These are phyloP conservation scores for Dryadomyces quercivorus DNA, from an alignment of 2,329 filamentous ascomycete genomes.

Conservation along the genomic window DNA sequence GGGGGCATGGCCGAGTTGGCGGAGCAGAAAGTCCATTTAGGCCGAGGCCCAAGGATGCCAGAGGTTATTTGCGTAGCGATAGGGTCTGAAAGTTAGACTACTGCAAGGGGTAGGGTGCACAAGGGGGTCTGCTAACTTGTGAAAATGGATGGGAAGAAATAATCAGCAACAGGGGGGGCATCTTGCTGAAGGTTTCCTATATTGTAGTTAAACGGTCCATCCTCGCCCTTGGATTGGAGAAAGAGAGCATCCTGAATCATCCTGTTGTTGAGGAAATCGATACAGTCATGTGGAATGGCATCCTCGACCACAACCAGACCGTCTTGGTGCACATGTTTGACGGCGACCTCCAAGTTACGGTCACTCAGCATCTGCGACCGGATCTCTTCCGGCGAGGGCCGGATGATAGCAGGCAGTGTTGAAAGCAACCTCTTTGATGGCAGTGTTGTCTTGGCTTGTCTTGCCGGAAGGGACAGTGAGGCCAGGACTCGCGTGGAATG, in stretches of 20 bases:
- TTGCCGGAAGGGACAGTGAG: neutral
- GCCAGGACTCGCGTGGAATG: too few species aligned
- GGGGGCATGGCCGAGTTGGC: conserved; percentile 45
- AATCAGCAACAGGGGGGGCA: conserved; percentile 36
- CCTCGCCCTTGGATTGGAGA: conserved; percentile 37
- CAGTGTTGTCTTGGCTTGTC: neutral
- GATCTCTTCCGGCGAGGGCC: neutral
- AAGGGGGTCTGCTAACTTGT: conserved; percentile 27
- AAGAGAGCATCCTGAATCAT: conserved; percentile 46
- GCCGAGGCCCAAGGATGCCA: conserved; percentile 38
- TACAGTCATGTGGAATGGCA: conserved; percentile 33
- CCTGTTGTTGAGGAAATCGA: conserved; percentile 42
- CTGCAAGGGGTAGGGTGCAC: too few species aligned
- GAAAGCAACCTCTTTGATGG: neutral
- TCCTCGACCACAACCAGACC: conserved; percentile 45
- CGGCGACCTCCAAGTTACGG: conserved; percentile 38
- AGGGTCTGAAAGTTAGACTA: conserved; percentile 24
- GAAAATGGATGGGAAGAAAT: conserved; percentile 39
- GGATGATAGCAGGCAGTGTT: neutral
- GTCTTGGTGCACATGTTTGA: conserved; percentile 36
- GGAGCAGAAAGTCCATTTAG: conserved; percentile 45
- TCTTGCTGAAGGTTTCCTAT: conserved; percentile 51
- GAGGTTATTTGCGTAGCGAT: conserved; percentile 45
- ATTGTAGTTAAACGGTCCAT: conserved; percentile 51
- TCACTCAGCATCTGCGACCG: neutral